phyloP scores from a whole-genome alignment of 148 eudicot genomes.

The Arbutus unedo region DNA sequence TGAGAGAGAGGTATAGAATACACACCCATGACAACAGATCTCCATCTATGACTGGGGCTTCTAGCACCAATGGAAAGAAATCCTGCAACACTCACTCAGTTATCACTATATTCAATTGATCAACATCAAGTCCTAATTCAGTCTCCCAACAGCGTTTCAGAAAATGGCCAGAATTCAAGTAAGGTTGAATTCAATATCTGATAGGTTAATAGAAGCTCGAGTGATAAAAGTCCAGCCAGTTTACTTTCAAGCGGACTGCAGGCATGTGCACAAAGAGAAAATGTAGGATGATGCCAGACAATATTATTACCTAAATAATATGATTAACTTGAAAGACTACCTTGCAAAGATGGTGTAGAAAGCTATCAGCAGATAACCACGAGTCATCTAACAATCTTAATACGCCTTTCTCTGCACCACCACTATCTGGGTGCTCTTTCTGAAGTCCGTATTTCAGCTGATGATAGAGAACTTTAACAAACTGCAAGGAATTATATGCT shows the following conservation, averaged over 20 bases:
- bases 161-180: constrained; percentile 5
- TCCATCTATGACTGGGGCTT: constrained; percentile 82
- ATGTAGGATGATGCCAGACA: not conserved
- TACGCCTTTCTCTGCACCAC: constrained; percentile 39
- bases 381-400: constrained; percentile 73
- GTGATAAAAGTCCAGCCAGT: not conserved
- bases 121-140: not conserved
- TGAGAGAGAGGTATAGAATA: constrained; percentile 21
- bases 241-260: not conserved
- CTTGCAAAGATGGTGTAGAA: constrained; percentile 88
- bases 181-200: not conserved
- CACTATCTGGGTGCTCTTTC: constrained; percentile 40
- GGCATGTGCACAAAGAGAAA: not conserved
- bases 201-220: not conserved
- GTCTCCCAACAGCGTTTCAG: not conserved
- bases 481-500: constrained; percentile 40
- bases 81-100: constrained; percentile 49
- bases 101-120: constrained; percentile 4
- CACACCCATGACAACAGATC: constrained; percentile 93
- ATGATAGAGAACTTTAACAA: constrained; percentile 63
- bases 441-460: constrained; percentile 87
- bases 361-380: constrained; percentile 82
- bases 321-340: constrained; percentile 28
- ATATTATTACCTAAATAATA: not conserved
- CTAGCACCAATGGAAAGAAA: constrained; percentile 78